Evolutionary conservation across 495 filamentous ascomycete species (phyloP).

Genomic region (Pseudevernia furfuracea): DNA sequence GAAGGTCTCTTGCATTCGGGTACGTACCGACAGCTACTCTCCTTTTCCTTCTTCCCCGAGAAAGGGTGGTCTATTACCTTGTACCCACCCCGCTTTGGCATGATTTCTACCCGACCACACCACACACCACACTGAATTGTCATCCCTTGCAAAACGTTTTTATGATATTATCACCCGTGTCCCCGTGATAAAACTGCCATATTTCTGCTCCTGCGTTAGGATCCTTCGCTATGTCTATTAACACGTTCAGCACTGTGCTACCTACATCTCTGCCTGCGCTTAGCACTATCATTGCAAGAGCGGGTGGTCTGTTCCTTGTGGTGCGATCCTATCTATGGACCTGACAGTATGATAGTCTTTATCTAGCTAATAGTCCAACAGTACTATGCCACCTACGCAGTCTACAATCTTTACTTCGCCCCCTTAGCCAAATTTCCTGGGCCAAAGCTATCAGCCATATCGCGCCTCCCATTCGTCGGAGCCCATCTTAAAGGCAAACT

Average conservation of each 20-base stretch:
- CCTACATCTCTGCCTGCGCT: background rate
- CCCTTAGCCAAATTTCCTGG: constrained; percentile 27
- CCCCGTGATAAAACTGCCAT: background rate
- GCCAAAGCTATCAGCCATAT: constrained; percentile 11
- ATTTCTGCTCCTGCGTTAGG: background rate
- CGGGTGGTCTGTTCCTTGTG: background rate
- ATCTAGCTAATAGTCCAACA: background rate
- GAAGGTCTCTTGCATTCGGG: too few species aligned
- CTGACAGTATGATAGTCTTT: background rate
- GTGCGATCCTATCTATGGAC: background rate
- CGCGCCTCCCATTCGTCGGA: constrained; percentile 13
- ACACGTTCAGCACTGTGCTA: background rate
- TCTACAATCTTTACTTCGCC: constrained; percentile 31
- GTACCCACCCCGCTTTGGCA: background rate
- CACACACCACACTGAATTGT: background rate
- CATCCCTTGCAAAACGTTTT: background rate
- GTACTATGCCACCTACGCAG: background rate
- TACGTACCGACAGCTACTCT: too few species aligned
- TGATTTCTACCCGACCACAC: background rate
- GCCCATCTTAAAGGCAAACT: constrained; percentile 5
- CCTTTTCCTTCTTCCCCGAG: background rate
- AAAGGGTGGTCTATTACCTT: background rate
- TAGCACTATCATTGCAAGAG: background rate
- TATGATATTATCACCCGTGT: background rate
- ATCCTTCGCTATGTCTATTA: constrained; percentile 1